Percentiles rank a stretch among this genome's conserved stretches.
These are phyloP conservation scores for Penicillium concentricum DNA, from an alignment of 2,329 filamentous ascomycete species.

Conservation along the genomic window DNA sequence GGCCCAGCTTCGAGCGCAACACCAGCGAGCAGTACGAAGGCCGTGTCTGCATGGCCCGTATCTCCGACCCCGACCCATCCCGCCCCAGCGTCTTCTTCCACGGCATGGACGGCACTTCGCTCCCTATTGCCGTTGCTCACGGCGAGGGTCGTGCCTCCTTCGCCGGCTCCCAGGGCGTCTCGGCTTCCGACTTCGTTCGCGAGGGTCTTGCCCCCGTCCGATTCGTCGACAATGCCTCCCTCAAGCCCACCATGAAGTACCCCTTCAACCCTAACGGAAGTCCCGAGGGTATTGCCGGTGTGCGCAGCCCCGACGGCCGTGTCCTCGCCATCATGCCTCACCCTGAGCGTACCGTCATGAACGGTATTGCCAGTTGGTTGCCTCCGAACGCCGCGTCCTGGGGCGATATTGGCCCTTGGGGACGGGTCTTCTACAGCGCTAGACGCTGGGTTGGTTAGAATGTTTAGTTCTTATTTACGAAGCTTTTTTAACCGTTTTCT, in stretches of 20 bases:
- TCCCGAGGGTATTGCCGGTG: constrained; percentile 75
- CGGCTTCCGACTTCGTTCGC: constrained; percentile 55
- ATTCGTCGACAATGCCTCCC: constrained; percentile 78
- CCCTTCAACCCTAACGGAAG: constrained; percentile 89
- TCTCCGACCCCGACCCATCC: constrained; percentile 61
- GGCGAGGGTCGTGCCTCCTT: constrained; percentile 84
- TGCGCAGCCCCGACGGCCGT: constrained; percentile 72
- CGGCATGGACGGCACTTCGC: constrained; percentile 76
- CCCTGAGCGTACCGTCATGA: constrained; percentile 83
- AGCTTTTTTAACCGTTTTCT: background rate
- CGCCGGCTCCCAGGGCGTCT: constrained; percentile 48
- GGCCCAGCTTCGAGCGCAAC: constrained; percentile 87
- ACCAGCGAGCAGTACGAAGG: constrained; percentile 85
- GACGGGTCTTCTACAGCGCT: constrained; percentile 81
- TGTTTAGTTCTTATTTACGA: constrained; percentile 2
- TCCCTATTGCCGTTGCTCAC: constrained; percentile 87
- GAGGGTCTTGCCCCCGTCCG: constrained; percentile 72
- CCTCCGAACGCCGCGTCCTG: constrained; percentile 65
- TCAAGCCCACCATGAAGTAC: constrained; percentile 73
- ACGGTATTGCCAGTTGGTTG: constrained; percentile 73
- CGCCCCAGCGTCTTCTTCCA: constrained; percentile 79
- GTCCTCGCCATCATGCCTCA: constrained; percentile 92
- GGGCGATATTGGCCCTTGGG: constrained; percentile 83
- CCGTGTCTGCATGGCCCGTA: constrained; percentile 79
- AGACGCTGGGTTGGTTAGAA: constrained; percentile 76